phyloP scores from a whole-genome alignment of 129 eudicot species.

The Oenanthe sinensis region DNA sequence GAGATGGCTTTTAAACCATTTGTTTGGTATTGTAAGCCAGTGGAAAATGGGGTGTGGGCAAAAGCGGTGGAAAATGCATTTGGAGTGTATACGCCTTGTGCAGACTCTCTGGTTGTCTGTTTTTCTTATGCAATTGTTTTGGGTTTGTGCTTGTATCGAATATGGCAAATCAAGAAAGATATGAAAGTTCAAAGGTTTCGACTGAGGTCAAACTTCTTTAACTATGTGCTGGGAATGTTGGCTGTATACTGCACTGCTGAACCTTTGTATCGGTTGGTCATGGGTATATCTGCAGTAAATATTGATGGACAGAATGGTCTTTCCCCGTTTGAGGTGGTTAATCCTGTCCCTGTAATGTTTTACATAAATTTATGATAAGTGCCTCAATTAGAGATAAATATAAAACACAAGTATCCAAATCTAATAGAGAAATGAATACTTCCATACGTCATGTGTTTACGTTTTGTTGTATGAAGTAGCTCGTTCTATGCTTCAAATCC shows the following conservation, averaged over 20 bases:
- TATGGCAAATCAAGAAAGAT: constrained; percentile 29
- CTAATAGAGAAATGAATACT: not conserved
- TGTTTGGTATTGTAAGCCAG: constrained; percentile 51
- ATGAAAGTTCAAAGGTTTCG: constrained; percentile 26
- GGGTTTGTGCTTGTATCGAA: constrained; percentile 37
- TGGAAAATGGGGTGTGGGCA: constrained; percentile 45
- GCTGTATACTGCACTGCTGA: constrained; percentile 40
- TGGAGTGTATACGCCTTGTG: constrained; percentile 55
- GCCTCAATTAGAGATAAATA: not conserved
- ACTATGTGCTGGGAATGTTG: constrained; percentile 28
- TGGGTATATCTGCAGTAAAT: constrained; percentile 45
- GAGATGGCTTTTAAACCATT: constrained; percentile 37
- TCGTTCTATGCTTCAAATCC: not conserved
- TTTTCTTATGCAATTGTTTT: constrained; percentile 37
- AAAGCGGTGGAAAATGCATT: constrained; percentile 30
- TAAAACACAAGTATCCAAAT: not conserved
- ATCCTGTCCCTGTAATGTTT: constrained; percentile 1
- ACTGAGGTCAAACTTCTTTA: constrained; percentile 35
- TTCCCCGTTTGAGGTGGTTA: constrained; percentile 41
- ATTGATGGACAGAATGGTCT: constrained; percentile 34
- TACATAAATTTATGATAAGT: not conserved
- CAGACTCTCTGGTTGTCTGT: constrained; percentile 31
- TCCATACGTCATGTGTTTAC: not conserved
- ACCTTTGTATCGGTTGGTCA: constrained; percentile 39
- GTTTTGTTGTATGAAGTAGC: not conserved